Evolutionary conservation across 1,284 basidiomycete species (phyloP), one percentile per base, ranked within the genome.

Genomic region (Malassezia sp.): DNA sequence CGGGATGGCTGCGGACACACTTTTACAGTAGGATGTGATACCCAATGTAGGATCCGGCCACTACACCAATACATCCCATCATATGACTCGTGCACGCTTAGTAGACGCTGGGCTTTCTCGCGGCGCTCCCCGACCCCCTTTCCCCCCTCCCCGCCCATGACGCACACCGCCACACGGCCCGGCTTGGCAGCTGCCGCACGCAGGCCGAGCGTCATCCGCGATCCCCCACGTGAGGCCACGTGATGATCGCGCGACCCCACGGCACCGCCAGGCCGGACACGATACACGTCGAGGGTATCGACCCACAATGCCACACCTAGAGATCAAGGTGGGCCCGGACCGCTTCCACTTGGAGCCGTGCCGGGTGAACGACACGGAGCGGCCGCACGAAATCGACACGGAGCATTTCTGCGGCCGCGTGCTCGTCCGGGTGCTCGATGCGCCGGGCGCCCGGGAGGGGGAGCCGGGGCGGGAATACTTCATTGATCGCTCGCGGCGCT

Each of bases 361-460:
- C 22, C 52, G 63, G 29, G 59, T 73, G 38, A 73, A 73, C 46
- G 66, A 72, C 44, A 52, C 58, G 1, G 38, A 32, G 20, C 54
- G 54, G 1, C 72, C 72, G 2, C 71, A 71, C 41, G 67, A 71
- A 45, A 73, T 74, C 52, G 59, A 72, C 36, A 71, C 70, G 20
- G 67, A 67, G 21, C 58, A 66, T 36, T 74, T 73, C 40, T 61
- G 63, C 26, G 73, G 73, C 3, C 60, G 73, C 6, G 69, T 74
- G 11, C 54, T 73, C 15, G 71, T 74, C 5, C 65, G 71, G 20
- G 67, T 74, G 53, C 43, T 60, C 24, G 67, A 73, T 42, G 71
- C 71, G 28, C 54, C 56, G 8, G 72, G 72, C 49, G 58, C 70
- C 44, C 20, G 53, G 35, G 15, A 51, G 28, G 60, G 63, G 38